phyloP scores from a whole-genome alignment of 768 basidiomycete species.

The Russula emetica region DNA sequence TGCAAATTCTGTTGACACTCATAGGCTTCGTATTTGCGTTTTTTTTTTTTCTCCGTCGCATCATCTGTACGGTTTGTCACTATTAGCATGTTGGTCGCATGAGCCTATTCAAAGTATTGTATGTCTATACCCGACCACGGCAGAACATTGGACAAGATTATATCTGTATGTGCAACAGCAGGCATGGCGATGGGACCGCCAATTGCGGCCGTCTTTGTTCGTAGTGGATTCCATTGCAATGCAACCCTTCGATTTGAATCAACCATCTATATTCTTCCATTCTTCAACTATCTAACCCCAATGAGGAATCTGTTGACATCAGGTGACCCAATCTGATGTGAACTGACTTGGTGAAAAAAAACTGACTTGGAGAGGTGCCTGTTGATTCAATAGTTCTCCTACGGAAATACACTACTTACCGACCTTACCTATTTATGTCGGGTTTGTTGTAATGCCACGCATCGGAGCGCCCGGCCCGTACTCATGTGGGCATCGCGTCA shows the following conservation, averaged over 20 bases:
- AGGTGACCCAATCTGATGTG: too few relatives aligned
- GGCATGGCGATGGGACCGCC: neutral
- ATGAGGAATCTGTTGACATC: too few relatives aligned
- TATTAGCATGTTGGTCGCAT: conserved; percentile 4
- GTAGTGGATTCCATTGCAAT: neutral
- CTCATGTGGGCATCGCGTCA: too few relatives aligned
- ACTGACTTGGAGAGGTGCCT: too few relatives aligned
- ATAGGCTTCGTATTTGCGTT: conserved; percentile 7
- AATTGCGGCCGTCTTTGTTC: neutral
- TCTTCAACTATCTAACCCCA: too few relatives aligned
- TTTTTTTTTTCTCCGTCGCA: neutral
- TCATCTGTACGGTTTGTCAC: conserved; percentile 17
- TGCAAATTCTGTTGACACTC: conserved; percentile 4
- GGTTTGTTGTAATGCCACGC: too few relatives aligned
- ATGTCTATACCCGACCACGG: neutral
- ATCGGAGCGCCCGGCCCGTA: too few relatives aligned
- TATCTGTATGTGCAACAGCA: neutral
- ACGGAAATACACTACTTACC: too few relatives aligned
- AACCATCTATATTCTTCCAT: too few relatives aligned
- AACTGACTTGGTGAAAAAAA: too few relatives aligned
- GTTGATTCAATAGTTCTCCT: too few relatives aligned
- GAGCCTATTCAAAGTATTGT: conserved; percentile 12
- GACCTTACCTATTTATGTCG: too few relatives aligned
- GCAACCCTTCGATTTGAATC: neutral
- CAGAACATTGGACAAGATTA: neutral